These are phyloP conservation scores for Moesziomyces antarcticus DNA, from an alignment of 1,284 basidiomycete species.

Conservation along the genomic window DNA sequence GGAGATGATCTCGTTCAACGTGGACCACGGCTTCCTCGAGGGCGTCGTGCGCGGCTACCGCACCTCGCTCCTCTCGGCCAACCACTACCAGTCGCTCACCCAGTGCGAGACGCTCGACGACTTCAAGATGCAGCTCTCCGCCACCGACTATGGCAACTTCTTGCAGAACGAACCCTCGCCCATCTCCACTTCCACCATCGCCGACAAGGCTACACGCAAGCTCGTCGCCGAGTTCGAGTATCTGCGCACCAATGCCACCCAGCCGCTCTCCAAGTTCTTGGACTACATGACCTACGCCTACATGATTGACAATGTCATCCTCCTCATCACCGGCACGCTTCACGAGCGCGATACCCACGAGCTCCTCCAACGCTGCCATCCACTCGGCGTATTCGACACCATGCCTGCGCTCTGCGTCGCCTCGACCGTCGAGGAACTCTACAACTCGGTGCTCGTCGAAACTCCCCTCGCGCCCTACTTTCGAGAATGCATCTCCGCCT, in stretches of 20 bases:
- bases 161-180: slow-evolving; percentile 96
- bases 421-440: slow-evolving; percentile 98
- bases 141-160: slow-evolving; percentile 99
- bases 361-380: slow-evolving; percentile 94
- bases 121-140: slow-evolving; percentile 77
- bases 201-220: slow-evolving; percentile 92
- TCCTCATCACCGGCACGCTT: slow-evolving; percentile 95
- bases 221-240: slow-evolving; percentile 98
- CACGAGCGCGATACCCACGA: slow-evolving; percentile 98
- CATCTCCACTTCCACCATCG: slow-evolving; percentile 91
- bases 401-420: slow-evolving; percentile 99
- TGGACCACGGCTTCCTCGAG: slow-evolving; percentile 70
- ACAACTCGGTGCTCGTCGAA: slow-evolving; percentile 95
- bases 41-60: slow-evolving; percentile 95
- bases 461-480: slow-evolving; percentile 98
- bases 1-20: slow-evolving; percentile 66
- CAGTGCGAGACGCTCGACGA: slow-evolving; percentile 98
- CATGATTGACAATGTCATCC: slow-evolving; percentile 99
- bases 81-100: slow-evolving; percentile 90
- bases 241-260: slow-evolving; percentile 87
- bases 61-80: slow-evolving; percentile 86
- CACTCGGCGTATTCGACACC: slow-evolving; percentile 95
- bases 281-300: slow-evolving; percentile 99
- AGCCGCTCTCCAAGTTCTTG: slow-evolving; percentile 89
- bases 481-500: slow-evolving; percentile 90